Evolutionary conservation across 2,329 filamentous ascomycete genomes (phyloP), one percentile per base, ranked within the genome.

Genomic region (Ophiostoma himal-ulmi): DNA sequence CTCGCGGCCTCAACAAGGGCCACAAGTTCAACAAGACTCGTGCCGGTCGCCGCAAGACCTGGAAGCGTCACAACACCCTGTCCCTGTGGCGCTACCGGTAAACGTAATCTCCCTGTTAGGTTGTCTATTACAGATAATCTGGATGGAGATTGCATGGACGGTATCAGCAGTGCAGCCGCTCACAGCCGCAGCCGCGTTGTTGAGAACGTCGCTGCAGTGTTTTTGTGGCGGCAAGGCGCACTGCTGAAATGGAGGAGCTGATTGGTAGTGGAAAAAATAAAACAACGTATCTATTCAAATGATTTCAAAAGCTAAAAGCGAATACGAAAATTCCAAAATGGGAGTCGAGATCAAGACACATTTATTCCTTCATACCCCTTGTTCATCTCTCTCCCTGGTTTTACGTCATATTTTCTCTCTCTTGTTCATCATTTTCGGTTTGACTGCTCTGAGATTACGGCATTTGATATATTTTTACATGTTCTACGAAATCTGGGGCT

Each of bases 1-100:
- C 93, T 80, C 93, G 95, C 84, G 95, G 96, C 86, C 91, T 99
- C 86, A 95, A 95, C 91, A 97, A 97, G 90, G 95, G 95, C 79
- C 94, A 98, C 86, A 89, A 91, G 81, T 99, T 92, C 93, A 97
- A 94, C 93, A 97, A 99, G 89, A 99, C 95, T 83, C 88, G 87
- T 78, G 92, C 93, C 79, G 95, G 95, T 80, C 90, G 95, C 84
- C 94, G 96, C 88, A 97, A 99, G 93, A 99, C 94, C 83, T 99
- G 95, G 96, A 97, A 97, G 92, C 89, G 92, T 83, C 93, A 97
- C 89, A 99, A 99, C 91, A 99, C 94, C 84, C 90, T 97, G 82
- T 96, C 92, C 80, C 92, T 97, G 83, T 97, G 94, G 94, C 90
- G 94, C 84, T 97, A 97, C 92, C 89, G 94, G 85, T 97, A 92